Conservation (phyloP, 306 rosid species). For the Vigna trinervia region DNA sequence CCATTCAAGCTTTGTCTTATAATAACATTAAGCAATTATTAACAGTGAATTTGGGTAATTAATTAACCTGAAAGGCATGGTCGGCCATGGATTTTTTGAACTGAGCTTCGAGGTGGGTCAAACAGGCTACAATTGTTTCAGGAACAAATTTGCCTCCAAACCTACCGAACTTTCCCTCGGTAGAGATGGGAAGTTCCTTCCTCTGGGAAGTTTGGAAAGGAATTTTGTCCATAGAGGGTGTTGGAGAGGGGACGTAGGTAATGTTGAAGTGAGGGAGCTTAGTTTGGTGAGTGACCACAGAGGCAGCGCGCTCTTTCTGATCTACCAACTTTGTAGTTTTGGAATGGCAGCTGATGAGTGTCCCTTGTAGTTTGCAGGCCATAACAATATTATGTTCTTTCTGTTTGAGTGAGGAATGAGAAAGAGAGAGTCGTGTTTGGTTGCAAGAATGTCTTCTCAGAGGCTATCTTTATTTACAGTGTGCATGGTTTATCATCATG, state of each 20-base stretch:
- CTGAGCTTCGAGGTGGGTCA: slow-evolving; percentile 62
- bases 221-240: neutral
- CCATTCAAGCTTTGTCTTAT: neutral
- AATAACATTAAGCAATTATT: too few relatives aligned
- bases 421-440: neutral
- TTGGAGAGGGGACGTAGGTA: neutral
- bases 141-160: slow-evolving; percentile 81
- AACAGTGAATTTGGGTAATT: too few relatives aligned
- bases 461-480: neutral
- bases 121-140: slow-evolving; percentile 53
- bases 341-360: neutral
- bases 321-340: neutral
- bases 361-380: slow-evolving; percentile 30
- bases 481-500: neutral
- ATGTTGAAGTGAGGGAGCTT: slow-evolving; percentile 11
- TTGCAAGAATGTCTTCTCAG: neutral
- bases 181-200: neutral
- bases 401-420: neutral
- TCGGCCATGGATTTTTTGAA: slow-evolving; percentile 54
- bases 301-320: neutral
- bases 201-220: too few relatives aligned
- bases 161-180: slow-evolving; percentile 61
- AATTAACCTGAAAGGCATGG: slow-evolving; percentile 59
- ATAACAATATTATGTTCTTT: neutral
- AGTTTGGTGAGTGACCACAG: neutral